Conservation (phyloP, 2,329 filamentous ascomycete genomes). For the Calonectria ilicicola region DNA sequence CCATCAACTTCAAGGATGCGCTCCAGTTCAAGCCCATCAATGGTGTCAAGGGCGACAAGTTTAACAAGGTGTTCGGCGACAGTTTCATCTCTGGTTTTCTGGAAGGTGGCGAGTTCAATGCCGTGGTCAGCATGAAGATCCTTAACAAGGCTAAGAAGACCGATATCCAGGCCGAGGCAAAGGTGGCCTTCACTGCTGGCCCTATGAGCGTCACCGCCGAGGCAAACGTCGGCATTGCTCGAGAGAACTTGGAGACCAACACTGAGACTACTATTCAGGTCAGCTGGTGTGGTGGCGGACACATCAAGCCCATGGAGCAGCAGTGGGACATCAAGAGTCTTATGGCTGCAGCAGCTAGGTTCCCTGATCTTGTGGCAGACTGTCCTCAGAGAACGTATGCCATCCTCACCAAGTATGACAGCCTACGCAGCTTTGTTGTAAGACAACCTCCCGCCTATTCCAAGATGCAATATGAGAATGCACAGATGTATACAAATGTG, state of each 20-base stretch:
- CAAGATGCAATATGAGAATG: background rate
- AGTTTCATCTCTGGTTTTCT: background rate
- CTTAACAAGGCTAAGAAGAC: background rate
- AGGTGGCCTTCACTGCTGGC: background rate
- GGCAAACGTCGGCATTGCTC: background rate
- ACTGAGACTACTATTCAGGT: background rate
- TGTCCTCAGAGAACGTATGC: background rate
- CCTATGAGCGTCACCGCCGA: background rate
- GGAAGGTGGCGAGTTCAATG: background rate
- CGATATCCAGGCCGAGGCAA: background rate
- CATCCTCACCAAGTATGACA: background rate
- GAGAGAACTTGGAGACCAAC: background rate
- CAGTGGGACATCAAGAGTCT: background rate
- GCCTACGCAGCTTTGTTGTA: background rate
- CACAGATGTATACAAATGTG: background rate
- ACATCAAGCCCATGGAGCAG: background rate
- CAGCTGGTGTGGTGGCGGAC: background rate
- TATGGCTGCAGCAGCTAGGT: background rate
- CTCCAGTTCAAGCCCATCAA: background rate
- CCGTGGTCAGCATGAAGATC: background rate
- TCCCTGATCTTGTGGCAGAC: background rate
- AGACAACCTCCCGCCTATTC: background rate
- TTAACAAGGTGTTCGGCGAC: background rate
- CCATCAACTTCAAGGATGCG: background rate
- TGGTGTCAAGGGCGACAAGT: background rate